Conservation (phyloP, 257 asterid genomes). For the Solanum ahanhuiri region DNA sequence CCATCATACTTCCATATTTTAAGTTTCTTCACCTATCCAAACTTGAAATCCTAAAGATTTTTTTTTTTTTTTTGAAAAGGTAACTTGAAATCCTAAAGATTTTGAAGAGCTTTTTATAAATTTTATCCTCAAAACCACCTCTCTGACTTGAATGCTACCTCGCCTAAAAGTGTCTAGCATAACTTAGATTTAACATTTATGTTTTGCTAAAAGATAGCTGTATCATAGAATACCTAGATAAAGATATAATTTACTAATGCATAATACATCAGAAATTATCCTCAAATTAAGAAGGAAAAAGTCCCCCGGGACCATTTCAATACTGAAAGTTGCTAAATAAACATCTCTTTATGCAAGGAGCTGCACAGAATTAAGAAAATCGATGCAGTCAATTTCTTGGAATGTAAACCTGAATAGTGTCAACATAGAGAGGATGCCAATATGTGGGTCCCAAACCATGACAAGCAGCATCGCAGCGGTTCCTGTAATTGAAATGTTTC, state of each 20-base stretch:
- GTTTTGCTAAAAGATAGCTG: not conserved
- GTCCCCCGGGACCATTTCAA: not conserved
- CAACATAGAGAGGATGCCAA: constrained; percentile 56
- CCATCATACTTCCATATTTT: not conserved
- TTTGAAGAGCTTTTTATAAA: not conserved
- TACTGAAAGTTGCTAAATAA: not conserved
- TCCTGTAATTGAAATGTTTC: constrained; percentile 43
- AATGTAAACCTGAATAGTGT: constrained; percentile 62
- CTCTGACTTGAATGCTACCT: not conserved
- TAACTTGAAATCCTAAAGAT: not conserved
- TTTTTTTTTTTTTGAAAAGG: too few species aligned
- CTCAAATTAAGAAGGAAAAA: not conserved
- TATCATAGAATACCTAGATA: not conserved
- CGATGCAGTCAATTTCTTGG: not conserved
- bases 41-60: not conserved
- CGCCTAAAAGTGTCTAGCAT: not conserved
- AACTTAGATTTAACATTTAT: not conserved
- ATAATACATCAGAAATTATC: not conserved
- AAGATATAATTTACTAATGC: not conserved
- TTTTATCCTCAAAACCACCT: not conserved
- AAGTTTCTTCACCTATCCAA: not conserved
- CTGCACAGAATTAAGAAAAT: not conserved
- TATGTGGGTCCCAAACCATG: constrained; percentile 83
- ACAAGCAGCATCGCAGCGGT: constrained; percentile 91
- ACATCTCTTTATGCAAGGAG: not conserved